These are phyloP conservation scores for Agrostemma githago DNA, from an alignment of 148 eudicot genomes.

Conservation along the genomic window DNA sequence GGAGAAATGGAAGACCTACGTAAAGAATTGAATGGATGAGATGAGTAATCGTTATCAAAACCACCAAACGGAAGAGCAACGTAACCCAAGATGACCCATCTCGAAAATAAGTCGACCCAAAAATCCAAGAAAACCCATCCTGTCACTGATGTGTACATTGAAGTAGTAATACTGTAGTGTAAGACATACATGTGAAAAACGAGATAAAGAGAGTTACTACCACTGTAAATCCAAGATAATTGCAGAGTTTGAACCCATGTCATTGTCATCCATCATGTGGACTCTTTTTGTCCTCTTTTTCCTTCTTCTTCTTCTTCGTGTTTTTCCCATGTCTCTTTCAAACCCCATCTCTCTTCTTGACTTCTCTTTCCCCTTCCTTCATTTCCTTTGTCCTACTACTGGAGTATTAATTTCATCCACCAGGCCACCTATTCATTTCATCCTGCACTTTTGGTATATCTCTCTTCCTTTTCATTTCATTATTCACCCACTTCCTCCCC, in stretches of 20 bases:
- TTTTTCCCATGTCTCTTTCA: background rate
- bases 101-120: too few species aligned
- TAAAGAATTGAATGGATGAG: too few species aligned
- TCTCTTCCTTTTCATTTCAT: too few species aligned
- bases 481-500: too few species aligned
- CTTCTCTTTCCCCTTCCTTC: background rate
- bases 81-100: too few species aligned
- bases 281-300: background rate
- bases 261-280: background rate
- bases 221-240: background rate
- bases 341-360: background rate
- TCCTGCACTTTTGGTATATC: background rate
- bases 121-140: too few species aligned
- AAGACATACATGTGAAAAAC: slow-evolving; percentile 2
- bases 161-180: too few species aligned
- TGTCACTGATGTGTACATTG: background rate
- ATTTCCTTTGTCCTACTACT: background rate
- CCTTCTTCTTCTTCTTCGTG: background rate
- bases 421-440: too few species aligned
- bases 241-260: background rate
- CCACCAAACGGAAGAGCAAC: too few species aligned
- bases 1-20: too few species aligned
- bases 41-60: too few species aligned
- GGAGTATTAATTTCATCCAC: background rate
- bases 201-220: background rate